These are phyloP conservation scores for Carnegiea gigantea DNA, from an alignment of 179 eudicot genomes.

Conservation along the genomic window DNA sequence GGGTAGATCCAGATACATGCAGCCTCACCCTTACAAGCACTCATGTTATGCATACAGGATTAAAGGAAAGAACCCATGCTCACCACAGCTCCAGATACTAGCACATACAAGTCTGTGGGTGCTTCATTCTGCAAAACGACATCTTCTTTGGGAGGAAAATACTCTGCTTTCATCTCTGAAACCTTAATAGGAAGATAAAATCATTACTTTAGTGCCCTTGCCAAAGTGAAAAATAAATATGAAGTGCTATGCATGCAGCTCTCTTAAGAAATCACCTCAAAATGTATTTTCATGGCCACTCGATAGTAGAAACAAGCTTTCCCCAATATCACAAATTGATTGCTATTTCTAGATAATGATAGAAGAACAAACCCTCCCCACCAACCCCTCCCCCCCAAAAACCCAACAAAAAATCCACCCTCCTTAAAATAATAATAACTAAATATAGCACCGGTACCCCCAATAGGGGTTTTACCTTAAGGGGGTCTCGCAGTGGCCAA, in stretches of 20 bases:
- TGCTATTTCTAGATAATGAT: too few relatives aligned
- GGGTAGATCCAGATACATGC: too few relatives aligned
- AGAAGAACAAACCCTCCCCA: not conserved
- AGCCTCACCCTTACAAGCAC: too few relatives aligned
- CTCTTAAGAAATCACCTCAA: not conserved
- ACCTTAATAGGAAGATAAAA: constrained; percentile 40
- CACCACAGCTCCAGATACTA: constrained; percentile 72
- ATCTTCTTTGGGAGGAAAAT: constrained; percentile 81
- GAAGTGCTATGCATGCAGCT: not conserved
- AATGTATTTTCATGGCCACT: not conserved
- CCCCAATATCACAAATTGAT: too few relatives aligned
- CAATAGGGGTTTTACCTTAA: too few relatives aligned
- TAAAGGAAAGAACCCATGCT: constrained; percentile 22
- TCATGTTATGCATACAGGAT: not conserved
- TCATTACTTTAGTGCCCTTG: not conserved
- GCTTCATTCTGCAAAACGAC: constrained; percentile 82
- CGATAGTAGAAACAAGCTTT: too few relatives aligned
- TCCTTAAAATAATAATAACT: too few relatives aligned
- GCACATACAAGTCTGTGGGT: constrained; percentile 67
- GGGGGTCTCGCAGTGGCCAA: too few relatives aligned
- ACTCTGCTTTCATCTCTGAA: constrained; percentile 80
- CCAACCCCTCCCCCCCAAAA: not conserved
- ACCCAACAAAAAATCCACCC: too few relatives aligned
- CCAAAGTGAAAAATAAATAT: too few relatives aligned
- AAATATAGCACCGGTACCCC: too few relatives aligned